phyloP scores from a whole-genome alignment of 192 early-diverging fungal genomes.

The Gamsiella multidivaricata region DNA sequence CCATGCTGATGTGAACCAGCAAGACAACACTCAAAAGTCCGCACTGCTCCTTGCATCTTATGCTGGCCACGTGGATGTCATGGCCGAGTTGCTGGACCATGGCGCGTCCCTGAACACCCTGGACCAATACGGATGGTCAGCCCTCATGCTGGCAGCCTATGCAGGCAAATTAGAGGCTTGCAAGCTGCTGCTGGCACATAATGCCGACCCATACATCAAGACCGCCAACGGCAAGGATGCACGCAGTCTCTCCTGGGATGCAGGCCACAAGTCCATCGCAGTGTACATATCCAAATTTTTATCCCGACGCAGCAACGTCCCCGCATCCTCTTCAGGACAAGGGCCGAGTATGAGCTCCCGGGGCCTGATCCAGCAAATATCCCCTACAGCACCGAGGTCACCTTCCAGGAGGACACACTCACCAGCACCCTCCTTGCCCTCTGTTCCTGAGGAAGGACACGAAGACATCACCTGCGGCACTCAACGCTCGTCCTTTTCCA shows the following conservation, averaged over 20 bases:
- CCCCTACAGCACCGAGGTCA: conserved; percentile 21
- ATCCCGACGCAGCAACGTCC: background rate
- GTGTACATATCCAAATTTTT: conserved; percentile 44
- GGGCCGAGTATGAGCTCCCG: conserved; percentile 12
- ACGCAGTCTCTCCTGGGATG: conserved; percentile 42
- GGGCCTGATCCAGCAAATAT: conserved; percentile 8
- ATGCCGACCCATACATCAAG: conserved; percentile 45
- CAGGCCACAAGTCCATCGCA: conserved; percentile 42
- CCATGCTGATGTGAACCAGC: conserved; percentile 51
- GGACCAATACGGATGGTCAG: conserved; percentile 57
- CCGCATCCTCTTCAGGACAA: conserved; percentile 7
- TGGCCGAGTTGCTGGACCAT: conserved; percentile 41
- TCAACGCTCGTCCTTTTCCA: conserved; percentile 37
- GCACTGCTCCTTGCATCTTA: conserved; percentile 51
- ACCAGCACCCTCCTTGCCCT: conserved; percentile 47
- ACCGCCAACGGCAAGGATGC: conserved; percentile 55
- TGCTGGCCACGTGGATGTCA: conserved; percentile 48
- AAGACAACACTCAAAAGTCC: conserved; percentile 54
- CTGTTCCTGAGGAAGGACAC: conserved; percentile 29
- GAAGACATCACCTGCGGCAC: conserved; percentile 18
- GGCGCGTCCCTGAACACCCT: conserved; percentile 42
- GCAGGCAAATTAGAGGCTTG: conserved; percentile 44
- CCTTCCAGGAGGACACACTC: conserved; percentile 45
- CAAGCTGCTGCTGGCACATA: conserved; percentile 40
- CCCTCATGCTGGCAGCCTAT: conserved; percentile 58